phyloP scores from a whole-genome alignment of 768 basidiomycete genomes.

The Russula compacta region DNA sequence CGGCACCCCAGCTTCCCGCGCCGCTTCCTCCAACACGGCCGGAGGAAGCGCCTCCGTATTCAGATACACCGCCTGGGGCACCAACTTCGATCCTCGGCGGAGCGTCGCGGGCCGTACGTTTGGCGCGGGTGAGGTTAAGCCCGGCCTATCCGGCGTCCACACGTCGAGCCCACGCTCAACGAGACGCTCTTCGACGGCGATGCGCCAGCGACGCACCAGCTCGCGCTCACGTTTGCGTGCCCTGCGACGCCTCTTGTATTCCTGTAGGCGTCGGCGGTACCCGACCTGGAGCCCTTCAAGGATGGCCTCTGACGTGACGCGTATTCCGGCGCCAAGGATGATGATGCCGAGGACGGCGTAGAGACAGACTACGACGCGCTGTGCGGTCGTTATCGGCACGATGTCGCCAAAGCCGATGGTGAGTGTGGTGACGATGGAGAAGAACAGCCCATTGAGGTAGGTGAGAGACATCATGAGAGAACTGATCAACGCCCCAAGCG shows the following conservation, averaged over 20 bases:
- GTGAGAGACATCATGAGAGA: slow-evolving; percentile 42
- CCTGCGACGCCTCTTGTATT: slow-evolving; percentile 38
- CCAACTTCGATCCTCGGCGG: slow-evolving; percentile 20
- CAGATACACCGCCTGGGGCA: slow-evolving; percentile 39
- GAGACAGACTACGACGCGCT: slow-evolving; percentile 50
- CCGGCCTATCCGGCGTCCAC: slow-evolving; percentile 38
- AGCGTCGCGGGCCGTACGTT: slow-evolving; percentile 5
- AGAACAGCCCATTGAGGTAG: slow-evolving; percentile 73
- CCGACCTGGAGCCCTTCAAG: slow-evolving; percentile 64
- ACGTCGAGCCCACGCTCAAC: slow-evolving; percentile 37
- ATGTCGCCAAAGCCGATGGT: slow-evolving; percentile 71
- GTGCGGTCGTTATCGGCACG: slow-evolving; percentile 38
- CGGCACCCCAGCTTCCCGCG: slow-evolving; percentile 60
- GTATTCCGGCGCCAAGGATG: slow-evolving; percentile 36
- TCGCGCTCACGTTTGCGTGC: slow-evolving; percentile 35
- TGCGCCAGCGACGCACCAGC: slow-evolving; percentile 46
- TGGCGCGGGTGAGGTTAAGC: neutral
- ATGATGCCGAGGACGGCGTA: slow-evolving; percentile 55
- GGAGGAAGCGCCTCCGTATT: slow-evolving; percentile 53
- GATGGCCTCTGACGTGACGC: slow-evolving; percentile 43
- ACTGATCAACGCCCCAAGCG: slow-evolving; percentile 57
- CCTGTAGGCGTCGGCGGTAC: slow-evolving; percentile 46
- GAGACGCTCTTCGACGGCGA: slow-evolving; percentile 58
- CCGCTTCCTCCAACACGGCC: slow-evolving; percentile 48
- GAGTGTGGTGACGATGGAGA: slow-evolving; percentile 65